phyloP scores from a whole-genome alignment of 257 asterid genomes.

The Solanum dulcamara region DNA sequence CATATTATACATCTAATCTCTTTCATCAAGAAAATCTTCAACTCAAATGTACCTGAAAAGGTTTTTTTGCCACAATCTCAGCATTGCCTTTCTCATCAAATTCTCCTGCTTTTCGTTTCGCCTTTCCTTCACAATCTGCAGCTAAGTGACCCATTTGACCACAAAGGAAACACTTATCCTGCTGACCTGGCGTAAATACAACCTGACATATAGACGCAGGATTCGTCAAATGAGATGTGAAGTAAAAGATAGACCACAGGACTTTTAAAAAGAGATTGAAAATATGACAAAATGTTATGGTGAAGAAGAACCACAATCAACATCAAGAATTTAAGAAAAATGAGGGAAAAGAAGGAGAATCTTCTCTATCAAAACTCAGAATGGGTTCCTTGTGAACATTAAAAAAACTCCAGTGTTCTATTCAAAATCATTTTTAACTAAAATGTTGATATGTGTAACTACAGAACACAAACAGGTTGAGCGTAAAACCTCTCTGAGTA shows the following conservation, averaged over 20 bases:
- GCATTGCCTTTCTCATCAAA: constrained; percentile 90
- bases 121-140: constrained; percentile 83
- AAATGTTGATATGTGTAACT: not conserved
- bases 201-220: constrained; percentile 33
- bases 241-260: not conserved
- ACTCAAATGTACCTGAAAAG: constrained; percentile 56
- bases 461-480: not conserved
- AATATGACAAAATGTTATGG: not conserved
- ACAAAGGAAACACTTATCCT: constrained; percentile 89
- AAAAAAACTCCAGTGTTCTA: not conserved
- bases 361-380: not conserved
- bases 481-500: constrained; percentile 49
- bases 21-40: not conserved
- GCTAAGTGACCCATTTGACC: constrained; percentile 98
- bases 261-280: not conserved
- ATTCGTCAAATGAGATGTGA: not conserved
- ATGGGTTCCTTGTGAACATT: not conserved
- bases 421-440: not conserved
- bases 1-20: not conserved
- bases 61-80: constrained; percentile 71
- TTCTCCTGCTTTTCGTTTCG: constrained; percentile 93
- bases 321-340: not conserved
- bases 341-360: not conserved
- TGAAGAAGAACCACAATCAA: not conserved
- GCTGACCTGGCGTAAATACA: constrained; percentile 92